These are phyloP conservation scores for Astrephomene gubernaculifera DNA, from an alignment of 139 green algal species.

Conservation along the genomic window DNA sequence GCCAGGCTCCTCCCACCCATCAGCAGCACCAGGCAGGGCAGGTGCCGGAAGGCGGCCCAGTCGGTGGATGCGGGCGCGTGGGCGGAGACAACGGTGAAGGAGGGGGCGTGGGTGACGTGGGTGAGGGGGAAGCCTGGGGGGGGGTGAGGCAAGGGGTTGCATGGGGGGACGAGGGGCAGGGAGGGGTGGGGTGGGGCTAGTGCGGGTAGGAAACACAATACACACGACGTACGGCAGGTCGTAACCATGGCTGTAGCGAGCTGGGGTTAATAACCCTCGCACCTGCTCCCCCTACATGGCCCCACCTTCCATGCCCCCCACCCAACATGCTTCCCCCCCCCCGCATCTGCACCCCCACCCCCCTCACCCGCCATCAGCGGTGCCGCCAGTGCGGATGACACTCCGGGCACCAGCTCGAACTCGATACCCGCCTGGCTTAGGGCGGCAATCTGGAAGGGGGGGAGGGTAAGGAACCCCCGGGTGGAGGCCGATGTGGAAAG, in stretches of 20 bases:
- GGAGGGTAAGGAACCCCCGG: too few species aligned
- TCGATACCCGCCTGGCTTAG: constrained; percentile 51
- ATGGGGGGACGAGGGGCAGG: not conserved
- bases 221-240: not conserved
- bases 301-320: not conserved
- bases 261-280: not conserved
- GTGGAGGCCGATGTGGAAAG: too few species aligned
- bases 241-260: not conserved
- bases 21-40: constrained; percentile 80
- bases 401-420: constrained; percentile 81
- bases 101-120: constrained; percentile 55
- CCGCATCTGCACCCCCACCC: not conserved
- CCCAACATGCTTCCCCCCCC: not conserved
- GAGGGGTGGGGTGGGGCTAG: too few species aligned
- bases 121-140: constrained; percentile 79
- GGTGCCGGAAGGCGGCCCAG: constrained; percentile 57
- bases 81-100: constrained; percentile 71
- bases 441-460: constrained; percentile 65
- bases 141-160: not conserved
- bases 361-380: constrained; percentile 74
- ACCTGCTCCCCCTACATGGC: not conserved
- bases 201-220: not conserved
- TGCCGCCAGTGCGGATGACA: constrained; percentile 79
- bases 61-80: constrained; percentile 66
- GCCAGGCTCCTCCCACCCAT: constrained; percentile 72